Evolutionary conservation across 2,329 filamentous ascomycete species (phyloP), one percentile per base, ranked within the genome.

Genomic region (Aspergillus piperis): DNA sequence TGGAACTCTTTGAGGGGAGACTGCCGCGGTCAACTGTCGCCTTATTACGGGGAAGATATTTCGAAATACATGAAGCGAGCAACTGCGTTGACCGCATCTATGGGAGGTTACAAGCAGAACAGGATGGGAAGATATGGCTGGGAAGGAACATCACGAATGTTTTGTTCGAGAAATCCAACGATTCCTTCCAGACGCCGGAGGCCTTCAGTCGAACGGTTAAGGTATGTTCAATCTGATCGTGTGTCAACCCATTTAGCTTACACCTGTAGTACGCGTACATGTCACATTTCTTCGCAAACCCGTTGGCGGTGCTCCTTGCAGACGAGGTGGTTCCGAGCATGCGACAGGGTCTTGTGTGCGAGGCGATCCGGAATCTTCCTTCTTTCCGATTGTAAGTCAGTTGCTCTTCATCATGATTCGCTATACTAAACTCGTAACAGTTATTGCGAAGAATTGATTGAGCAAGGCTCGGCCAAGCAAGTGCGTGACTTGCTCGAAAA

Each of bases 261-360:
- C 54, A 56, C 21, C 11, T 59, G 3, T 72, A 86, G 77, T 88
- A 88, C 71, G 80, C 83, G 1, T 86, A 85, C 67, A 87, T 88
- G 86, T 83, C 83, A 8, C 83, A 86, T 64, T 87, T 85, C 69
- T 88, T 86, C 63, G 84, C 85, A 25, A 88, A 86, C 66, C 80
- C 83, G 6, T 71, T 86, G 2, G 82, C 82, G 36, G 69, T 84
- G 3, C 78, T 88, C 49, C 71, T 86, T n/a, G 70, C 70, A 48
- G 58, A 68, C 7, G 54, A 66, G 8, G 23, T 51, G 17, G 41
- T 62, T 8, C 65, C 70, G 2, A 53, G 74, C 1, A 63, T 69
- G 11, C 50, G 80, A 68, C 56, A 70, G 63, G 62, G 61, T 6
- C 78, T 82, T 42, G 77, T 84, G 17, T 82, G 82, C 51, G 80